Evolutionary conservation across 169 alveolate species (phyloP).

Genomic region (Cryptosporidium andersoni): DNA sequence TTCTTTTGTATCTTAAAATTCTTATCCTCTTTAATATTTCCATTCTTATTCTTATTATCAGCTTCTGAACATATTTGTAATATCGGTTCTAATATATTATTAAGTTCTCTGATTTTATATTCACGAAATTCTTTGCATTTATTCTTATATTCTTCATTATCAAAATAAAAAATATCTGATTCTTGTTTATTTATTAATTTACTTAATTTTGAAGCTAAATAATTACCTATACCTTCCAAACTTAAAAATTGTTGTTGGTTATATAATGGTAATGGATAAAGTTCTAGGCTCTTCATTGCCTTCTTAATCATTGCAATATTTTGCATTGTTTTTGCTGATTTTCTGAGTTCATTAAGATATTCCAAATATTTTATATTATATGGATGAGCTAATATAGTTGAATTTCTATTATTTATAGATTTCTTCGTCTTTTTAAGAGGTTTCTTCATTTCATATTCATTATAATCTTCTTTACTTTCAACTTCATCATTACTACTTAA

Average conservation of each 20-base stretch:
- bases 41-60: constrained; percentile 1
- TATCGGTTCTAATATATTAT: constrained; percentile 14
- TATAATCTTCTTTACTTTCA: background rate
- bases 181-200: background rate
- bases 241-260: constrained; percentile 34
- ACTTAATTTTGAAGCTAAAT: constrained; percentile 28
- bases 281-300: constrained; percentile 49
- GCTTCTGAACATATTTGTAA: constrained; percentile 26
- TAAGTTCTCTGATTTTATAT: constrained; percentile 27
- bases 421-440: background rate
- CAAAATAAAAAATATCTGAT: background rate
- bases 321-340: constrained; percentile 46
- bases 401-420: constrained; percentile 7
- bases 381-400: constrained; percentile 39
- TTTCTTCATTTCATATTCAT: background rate
- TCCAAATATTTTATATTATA: constrained; percentile 33
- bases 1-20: background rate
- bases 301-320: constrained; percentile 47
- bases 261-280: constrained; percentile 42
- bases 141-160: constrained; percentile 3
- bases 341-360: constrained; percentile 26
- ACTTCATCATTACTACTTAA: background rate
- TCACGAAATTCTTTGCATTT: constrained; percentile 18
- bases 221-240: constrained; percentile 66
- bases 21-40: background rate